phyloP scores from a whole-genome alignment of 495 filamentous ascomycete genomes.

The Aspergillus ostianus region DNA sequence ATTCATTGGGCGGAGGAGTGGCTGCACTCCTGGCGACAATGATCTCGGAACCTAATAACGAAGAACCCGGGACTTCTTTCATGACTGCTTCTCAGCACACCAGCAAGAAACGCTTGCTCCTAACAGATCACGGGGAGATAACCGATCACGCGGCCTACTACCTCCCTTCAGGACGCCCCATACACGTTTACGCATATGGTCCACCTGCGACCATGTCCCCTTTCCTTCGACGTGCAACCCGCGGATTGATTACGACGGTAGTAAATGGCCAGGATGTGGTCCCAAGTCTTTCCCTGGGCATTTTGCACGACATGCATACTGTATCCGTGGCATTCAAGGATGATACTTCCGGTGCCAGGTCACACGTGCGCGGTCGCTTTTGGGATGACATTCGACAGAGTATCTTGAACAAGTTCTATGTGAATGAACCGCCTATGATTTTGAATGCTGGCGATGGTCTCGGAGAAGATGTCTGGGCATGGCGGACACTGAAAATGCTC shows the following conservation, averaged over 20 bases:
- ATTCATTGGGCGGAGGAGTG: constrained; percentile 75
- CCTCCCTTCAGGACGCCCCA: constrained; percentile 63
- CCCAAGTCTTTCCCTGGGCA: constrained; percentile 69
- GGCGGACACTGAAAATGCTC: constrained; percentile 62
- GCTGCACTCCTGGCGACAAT: constrained; percentile 72
- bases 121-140: constrained; percentile 23
- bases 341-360: constrained; percentile 62
- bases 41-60: constrained; percentile 59
- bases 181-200: constrained; percentile 79
- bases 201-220: constrained; percentile 72
- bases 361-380: constrained; percentile 63
- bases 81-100: constrained; percentile 44
- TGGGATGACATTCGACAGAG: constrained; percentile 57
- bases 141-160: constrained; percentile 35
- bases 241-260: constrained; percentile 73
- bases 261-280: constrained; percentile 73
- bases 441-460: constrained; percentile 46
- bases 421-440: constrained; percentile 43
- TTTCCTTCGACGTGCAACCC: constrained; percentile 65
- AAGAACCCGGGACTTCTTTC: constrained; percentile 53
- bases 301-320: constrained; percentile 72
- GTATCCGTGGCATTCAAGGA: constrained; percentile 69
- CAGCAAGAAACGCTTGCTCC: constrained; percentile 37
- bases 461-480: constrained; percentile 70
- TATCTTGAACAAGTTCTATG: constrained; percentile 47